Percentiles rank a stretch among this genome's conserved stretches.
phyloP scores from a whole-genome alignment of 257 asterid species.

The Linaria vulgaris region DNA sequence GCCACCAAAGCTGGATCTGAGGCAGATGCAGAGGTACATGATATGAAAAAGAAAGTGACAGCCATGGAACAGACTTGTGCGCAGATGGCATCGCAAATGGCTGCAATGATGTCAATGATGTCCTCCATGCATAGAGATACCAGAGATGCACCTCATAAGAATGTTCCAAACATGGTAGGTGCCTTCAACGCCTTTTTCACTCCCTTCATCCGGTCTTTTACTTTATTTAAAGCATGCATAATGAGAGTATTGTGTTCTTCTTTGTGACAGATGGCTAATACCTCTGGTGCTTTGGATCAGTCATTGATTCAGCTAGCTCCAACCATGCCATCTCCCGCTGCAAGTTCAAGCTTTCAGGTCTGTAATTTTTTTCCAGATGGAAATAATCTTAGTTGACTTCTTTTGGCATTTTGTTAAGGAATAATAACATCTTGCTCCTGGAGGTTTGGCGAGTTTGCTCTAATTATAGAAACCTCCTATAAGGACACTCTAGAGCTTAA shows the following conservation, averaged over 20 bases:
- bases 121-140: constrained; percentile 32
- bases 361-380: background rate
- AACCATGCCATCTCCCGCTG: background rate
- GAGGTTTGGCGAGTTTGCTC: too few relatives aligned
- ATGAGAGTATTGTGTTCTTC: too few relatives aligned
- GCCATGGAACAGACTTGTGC: constrained; percentile 46
- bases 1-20: constrained; percentile 28
- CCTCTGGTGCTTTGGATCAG: constrained; percentile 16
- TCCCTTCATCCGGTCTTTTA: too few relatives aligned
- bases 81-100: constrained; percentile 45
- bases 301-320: constrained; percentile 9
- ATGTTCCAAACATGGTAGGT: constrained; percentile 27
- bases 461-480: too few relatives aligned
- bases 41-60: constrained; percentile 35
- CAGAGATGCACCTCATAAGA: constrained; percentile 20
- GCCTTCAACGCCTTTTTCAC: background rate
- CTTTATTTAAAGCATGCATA: background rate
- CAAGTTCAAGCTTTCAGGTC: constrained; percentile 21
- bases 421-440: too few relatives aligned
- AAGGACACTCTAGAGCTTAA: too few relatives aligned
- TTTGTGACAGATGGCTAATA: constrained; percentile 20
- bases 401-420: too few relatives aligned
- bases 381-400: too few relatives aligned
- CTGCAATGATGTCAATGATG: constrained; percentile 47
- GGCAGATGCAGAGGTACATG: constrained; percentile 35